A percentile compares a stretch with the other conserved stretches of the same genome.
Evolutionary conservation across 2,329 filamentous ascomycete genomes (phyloP).

Genomic region (Pestalotiopsis sp.): DNA sequence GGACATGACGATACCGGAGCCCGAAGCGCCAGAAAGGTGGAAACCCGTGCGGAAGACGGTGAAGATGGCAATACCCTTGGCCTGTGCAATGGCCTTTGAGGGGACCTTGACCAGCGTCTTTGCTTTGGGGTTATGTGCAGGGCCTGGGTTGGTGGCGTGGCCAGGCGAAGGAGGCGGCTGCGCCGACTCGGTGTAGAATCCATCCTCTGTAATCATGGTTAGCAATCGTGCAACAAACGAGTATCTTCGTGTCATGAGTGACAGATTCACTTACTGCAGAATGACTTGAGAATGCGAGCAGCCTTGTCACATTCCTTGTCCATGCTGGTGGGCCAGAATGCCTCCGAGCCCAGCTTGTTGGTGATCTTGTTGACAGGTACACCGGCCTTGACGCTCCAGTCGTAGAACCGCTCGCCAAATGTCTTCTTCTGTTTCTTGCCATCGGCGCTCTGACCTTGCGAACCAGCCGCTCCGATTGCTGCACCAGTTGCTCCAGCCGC

Average conservation of each 20-base stretch:
- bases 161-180: conserved; percentile 25
- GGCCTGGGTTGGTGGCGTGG: conserved; percentile 27
- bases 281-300: conserved; percentile 78
- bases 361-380: conserved; percentile 79
- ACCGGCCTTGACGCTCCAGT: conserved; percentile 53
- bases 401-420: conserved; percentile 28
- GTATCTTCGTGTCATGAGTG: not conserved
- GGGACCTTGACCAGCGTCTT: conserved; percentile 59
- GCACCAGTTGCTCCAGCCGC: not conserved
- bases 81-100: conserved; percentile 63
- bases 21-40: conserved; percentile 67
- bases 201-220: conserved; percentile 44
- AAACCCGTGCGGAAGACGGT: conserved; percentile 70
- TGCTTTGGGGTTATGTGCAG: conserved; percentile 34
- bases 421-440: conserved; percentile 20
- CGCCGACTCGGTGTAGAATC: conserved; percentile 47
- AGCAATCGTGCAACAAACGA: conserved; percentile 19
- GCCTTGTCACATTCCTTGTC: conserved; percentile 93
- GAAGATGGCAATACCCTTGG: conserved; percentile 73
- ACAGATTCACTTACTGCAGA: conserved; percentile 68
- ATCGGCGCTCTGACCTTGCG: conserved; percentile 21
- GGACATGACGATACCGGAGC: conserved; percentile 66
- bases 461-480: conserved; percentile 15
- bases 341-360: conserved; percentile 81
- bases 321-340: conserved; percentile 83